Evolutionary conservation across 2,329 filamentous ascomycete species (phyloP).

Genomic region (Geosmithia putterillii): DNA sequence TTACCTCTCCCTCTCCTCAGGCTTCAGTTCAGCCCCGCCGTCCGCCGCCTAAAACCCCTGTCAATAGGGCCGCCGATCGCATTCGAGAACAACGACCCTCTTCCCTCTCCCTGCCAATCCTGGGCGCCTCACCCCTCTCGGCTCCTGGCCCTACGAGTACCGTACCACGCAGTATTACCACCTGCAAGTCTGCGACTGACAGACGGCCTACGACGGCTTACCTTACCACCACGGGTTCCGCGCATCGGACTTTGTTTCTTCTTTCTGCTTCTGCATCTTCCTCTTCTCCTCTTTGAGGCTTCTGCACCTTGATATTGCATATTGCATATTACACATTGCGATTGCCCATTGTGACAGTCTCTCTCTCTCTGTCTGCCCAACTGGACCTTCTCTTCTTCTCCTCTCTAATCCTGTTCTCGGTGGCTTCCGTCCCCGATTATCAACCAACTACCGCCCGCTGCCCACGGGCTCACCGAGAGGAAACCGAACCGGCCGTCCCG

Average conservation of each 20-base stretch:
- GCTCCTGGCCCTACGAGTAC: neutral
- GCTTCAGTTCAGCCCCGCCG: too few species aligned
- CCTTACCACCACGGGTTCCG: neutral
- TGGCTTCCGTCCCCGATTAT: too few species aligned
- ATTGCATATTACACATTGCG: too few species aligned
- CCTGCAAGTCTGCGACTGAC: too few species aligned
- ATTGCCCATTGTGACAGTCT: neutral
- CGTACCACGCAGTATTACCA: too few species aligned
- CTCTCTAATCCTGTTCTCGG: neutral
- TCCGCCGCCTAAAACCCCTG: too few species aligned
- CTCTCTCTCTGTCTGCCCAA: neutral
- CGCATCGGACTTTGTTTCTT: neutral
- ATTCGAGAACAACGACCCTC: neutral
- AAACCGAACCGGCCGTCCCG: neutral
- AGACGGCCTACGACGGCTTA: too few species aligned
- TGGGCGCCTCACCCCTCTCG: neutral
- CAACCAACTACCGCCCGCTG: too few species aligned
- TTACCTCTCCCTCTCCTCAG: too few species aligned
- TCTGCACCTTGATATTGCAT: too few species aligned
- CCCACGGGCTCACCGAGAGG: neutral
- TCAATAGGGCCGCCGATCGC: neutral
- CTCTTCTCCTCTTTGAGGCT: too few species aligned
- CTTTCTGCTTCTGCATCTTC: neutral
- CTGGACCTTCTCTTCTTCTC: neutral
- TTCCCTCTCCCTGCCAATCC: neutral